These are phyloP conservation scores for Ettlia oleoabundans DNA, from an alignment of 139 green algal genomes.

Conservation along the genomic window DNA sequence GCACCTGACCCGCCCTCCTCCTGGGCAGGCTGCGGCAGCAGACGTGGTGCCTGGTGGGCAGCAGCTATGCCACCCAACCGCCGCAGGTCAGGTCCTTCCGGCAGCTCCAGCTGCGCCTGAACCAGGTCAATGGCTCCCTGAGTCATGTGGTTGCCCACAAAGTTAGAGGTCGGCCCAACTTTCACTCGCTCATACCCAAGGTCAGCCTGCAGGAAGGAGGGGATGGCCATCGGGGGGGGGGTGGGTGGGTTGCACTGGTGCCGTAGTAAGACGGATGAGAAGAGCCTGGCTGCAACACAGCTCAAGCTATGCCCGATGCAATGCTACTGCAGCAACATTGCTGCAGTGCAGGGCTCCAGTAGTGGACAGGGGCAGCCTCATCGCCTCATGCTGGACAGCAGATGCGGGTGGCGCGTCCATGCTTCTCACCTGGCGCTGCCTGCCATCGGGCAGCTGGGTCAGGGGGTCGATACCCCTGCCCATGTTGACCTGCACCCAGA, in stretches of 20 bases:
- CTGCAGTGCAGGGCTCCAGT: too few relatives aligned
- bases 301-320: background rate
- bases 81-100: background rate
- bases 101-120: conserved; percentile 47
- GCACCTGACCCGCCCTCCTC: background rate
- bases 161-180: conserved; percentile 81
- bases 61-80: background rate
- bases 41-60: background rate
- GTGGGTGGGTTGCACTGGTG: too few relatives aligned
- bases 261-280: too few relatives aligned
- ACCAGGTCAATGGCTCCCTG: conserved; percentile 84
- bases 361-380: too few relatives aligned
- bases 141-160: conserved; percentile 90
- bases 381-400: too few relatives aligned
- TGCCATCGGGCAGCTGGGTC: conserved; percentile 47
- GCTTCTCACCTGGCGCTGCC: conserved; percentile 22
- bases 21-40: background rate
- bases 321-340: too few relatives aligned
- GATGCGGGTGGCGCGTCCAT: background rate
- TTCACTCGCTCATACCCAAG: conserved; percentile 75
- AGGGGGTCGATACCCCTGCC: conserved; percentile 46
- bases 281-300: background rate
- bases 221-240: too few relatives aligned
- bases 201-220: conserved; percentile 38
- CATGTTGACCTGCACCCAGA: conserved; percentile 39